Base-by-base conservation (phyloP, 2,329 filamentous ascomycete genomes). In the Nannizziopsis arthrosporioides region DNA sequence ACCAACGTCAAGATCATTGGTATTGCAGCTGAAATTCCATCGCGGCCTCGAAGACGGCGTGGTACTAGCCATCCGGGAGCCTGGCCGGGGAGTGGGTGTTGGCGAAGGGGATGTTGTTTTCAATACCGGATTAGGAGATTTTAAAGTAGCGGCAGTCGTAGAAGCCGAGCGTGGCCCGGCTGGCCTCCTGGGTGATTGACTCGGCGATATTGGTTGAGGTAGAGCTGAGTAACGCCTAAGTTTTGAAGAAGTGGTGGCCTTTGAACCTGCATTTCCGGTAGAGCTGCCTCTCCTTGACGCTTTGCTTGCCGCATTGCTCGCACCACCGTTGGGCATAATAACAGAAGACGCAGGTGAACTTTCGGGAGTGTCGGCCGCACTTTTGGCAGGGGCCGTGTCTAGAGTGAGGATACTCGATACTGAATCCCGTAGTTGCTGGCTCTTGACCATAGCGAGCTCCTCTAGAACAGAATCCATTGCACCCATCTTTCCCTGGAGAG, bases 371-470 rank as follows among this genome's bases (percentile, higher is more conserved):
- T 82, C 86, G 40, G 80, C 68, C 41, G 77, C 76, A 57, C 85
- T 90, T 53, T 75, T 81, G 8, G 77, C 68, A 2, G 81, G 77
- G 1, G 85, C 88, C 45, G 79, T 76, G 60, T 93, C 87, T 55
- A 85, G 85, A 1, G 86, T 93, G 2, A 94, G 73, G 65, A 95
- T 86, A 56, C 85, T 95, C 0, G 89, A 95, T 49, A 96, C 83
- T 0, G 90, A 95, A 63, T 96, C 90, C 41, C 90, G 79, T 42
- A 95, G 73, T 57, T 90, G 84, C 60, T 88, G 84, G 45, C 78
- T 80, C 54, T 75, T 76, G 50, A 68, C 66, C 37, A 73, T 64
- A 39, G 68, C 69, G 1, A 89, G 71, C 46, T 93, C 86, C 49
- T 92, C 85, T 30, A 96, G 63, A 12, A 78, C 69, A 5, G 73